Base-by-base conservation (phyloP, 208 protist species). In the Crithidia brevicula region DNA sequence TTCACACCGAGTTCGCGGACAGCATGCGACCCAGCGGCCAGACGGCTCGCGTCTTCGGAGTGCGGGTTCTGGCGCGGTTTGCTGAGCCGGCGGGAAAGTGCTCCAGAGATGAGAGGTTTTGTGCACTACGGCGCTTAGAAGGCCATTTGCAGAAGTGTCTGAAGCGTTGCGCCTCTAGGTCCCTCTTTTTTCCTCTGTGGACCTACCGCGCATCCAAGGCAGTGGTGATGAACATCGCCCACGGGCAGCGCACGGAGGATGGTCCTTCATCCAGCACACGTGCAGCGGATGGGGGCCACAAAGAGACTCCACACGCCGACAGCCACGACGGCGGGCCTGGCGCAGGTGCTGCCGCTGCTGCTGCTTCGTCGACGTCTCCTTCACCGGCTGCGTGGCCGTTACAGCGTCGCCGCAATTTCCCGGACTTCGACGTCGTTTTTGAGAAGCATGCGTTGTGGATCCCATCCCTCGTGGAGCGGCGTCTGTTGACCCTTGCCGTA, bases 171-270 rank as follows among this genome's bases (percentile, higher is more conserved):
- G 67, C 66, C 16, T 6, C 53, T 1, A 7, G n/a, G 10, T 45
- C 66, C 1, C 8, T 45, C 25, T 80, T 86, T 15, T 87, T 88
- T 56, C 81, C 82, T 1, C 40, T 92, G 4, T 92, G 86, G 82
- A 75, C 80, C 5, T 79, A 82, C 31, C 59, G 30, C 4, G 59
- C 18, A 27, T 18, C n/a, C n/a, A n/a, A n/a, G n/a, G n/a, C n/a
- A n/a, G n/a, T n/a, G n/a, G n/a, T n/a, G n/a, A n/a, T n/a, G n/a
- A n/a, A n/a, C n/a, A n/a, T n/a, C n/a, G n/a, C n/a, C n/a, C n/a
- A n/a, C n/a, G n/a, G n/a, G n/a, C n/a, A n/a, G n/a, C n/a, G n/a
- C n/a, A n/a, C n/a, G n/a, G n/a, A n/a, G n/a, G n/a, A n/a, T n/a
- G n/a, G n/a, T n/a, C n/a, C n/a, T n/a, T n/a, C n/a, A n/a, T n/a